Evolutionary conservation across 176 grass and related monocot genomes (phyloP).

Genomic region (Echinochloa phyllopogon): DNA sequence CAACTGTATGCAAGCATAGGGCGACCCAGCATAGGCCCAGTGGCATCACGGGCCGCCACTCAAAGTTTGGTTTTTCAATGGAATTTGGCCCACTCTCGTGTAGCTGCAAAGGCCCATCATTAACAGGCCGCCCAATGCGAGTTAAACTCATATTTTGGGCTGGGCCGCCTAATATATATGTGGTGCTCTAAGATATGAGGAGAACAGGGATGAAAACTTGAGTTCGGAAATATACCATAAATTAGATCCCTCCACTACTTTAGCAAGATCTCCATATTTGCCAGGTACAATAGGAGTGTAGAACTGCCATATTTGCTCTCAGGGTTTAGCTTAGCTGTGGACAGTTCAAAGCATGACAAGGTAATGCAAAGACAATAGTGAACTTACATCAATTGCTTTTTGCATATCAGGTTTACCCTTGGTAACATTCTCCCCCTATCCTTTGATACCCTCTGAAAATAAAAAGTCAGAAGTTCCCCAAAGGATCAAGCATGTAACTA

Average conservation of each 20-base stretch:
- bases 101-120: too few relatives aligned
- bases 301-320: slow-evolving; percentile 50
- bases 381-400: slow-evolving; percentile 90
- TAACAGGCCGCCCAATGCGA: too few relatives aligned
- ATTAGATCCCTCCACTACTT: slow-evolving; percentile 75
- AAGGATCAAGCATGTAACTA: background rate
- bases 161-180: too few relatives aligned
- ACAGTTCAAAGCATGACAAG: background rate
- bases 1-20: too few relatives aligned
- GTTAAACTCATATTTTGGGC: too few relatives aligned
- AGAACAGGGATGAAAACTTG: background rate
- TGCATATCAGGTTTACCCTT: slow-evolving; percentile 90
- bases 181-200: too few relatives aligned
- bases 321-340: background rate
- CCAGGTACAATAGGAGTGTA: slow-evolving; percentile 66
- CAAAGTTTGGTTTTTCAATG: too few relatives aligned
- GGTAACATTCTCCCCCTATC: slow-evolving; percentile 72
- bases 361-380: slow-evolving; percentile 10
- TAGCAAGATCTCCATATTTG: slow-evolving; percentile 62
- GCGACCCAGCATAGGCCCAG: too few relatives aligned
- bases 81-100: too few relatives aligned
- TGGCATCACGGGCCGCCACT: too few relatives aligned
- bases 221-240: slow-evolving; percentile 62
- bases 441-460: slow-evolving; percentile 73
- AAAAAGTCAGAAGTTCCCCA: background rate